A percentile compares a stretch with the other conserved stretches of the same genome.
Evolutionary conservation across 495 filamentous ascomycete species (phyloP).

Genomic region (Rusavskia elegans): DNA sequence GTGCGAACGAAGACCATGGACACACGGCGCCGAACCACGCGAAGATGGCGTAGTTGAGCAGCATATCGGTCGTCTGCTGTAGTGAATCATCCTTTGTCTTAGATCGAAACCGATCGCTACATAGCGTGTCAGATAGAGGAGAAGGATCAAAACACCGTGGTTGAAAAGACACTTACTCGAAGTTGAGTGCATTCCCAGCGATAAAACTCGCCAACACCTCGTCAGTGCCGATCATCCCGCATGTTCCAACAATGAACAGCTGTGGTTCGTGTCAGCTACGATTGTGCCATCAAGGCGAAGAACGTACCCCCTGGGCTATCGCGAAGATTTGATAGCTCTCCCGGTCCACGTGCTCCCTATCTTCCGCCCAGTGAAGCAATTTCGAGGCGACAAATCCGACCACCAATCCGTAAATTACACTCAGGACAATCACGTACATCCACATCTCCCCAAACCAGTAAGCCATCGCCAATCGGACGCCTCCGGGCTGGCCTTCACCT

Average conservation of each 20-base stretch:
- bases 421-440: slow-evolving; percentile 69
- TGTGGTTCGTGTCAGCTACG: slow-evolving; percentile 19
- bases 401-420: slow-evolving; percentile 56
- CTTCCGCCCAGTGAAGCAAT: slow-evolving; percentile 69
- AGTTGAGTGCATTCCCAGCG: slow-evolving; percentile 80
- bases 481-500: slow-evolving; percentile 42
- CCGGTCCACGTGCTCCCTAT: slow-evolving; percentile 67
- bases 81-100: slow-evolving; percentile 79
- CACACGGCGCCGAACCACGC: slow-evolving; percentile 86
- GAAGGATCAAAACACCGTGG: background rate
- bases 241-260: slow-evolving; percentile 39
- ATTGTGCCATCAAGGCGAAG: background rate
- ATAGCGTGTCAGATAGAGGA: background rate
- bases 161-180: slow-evolving; percentile 37
- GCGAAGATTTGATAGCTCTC: slow-evolving; percentile 87
- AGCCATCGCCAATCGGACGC: slow-evolving; percentile 47
- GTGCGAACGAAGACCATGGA: slow-evolving; percentile 57
- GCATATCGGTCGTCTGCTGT: slow-evolving; percentile 78
- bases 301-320: slow-evolving; percentile 62
- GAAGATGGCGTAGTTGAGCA: slow-evolving; percentile 75
- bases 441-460: slow-evolving; percentile 82
- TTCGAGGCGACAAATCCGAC: slow-evolving; percentile 73
- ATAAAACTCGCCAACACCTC: slow-evolving; percentile 90
- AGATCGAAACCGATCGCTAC: slow-evolving; percentile 71
- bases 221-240: slow-evolving; percentile 80